phyloP scores from a whole-genome alignment of 768 basidiomycete species.

The Collybia sp. region DNA sequence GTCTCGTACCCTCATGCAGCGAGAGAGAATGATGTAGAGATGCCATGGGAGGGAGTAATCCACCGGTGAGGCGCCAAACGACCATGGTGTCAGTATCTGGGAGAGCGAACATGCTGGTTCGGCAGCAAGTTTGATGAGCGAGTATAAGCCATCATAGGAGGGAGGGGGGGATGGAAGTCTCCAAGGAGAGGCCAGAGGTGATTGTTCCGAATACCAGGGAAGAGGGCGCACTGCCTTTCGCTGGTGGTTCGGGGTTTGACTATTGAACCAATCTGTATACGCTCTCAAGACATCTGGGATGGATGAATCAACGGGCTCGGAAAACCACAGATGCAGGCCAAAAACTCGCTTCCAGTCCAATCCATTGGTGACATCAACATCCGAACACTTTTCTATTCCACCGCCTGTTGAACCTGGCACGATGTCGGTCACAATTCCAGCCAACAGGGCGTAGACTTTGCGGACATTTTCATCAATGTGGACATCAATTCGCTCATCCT shows the following conservation, averaged over 20 bases:
- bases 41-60: slow-evolving; percentile 92
- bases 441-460: slow-evolving; percentile 79
- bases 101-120: slow-evolving; percentile 69
- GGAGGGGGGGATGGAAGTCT: slow-evolving; percentile 37
- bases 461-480: slow-evolving; percentile 65
- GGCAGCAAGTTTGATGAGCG: slow-evolving; percentile 74
- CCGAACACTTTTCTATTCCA: slow-evolving; percentile 44
- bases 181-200: slow-evolving; percentile 22
- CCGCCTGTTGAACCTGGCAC: slow-evolving; percentile 50
- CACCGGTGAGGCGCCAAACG: slow-evolving; percentile 69
- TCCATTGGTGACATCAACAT: slow-evolving; percentile 60
- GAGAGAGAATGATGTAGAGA: slow-evolving; percentile 81
- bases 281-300: slow-evolving; percentile 63
- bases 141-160: slow-evolving; percentile 71
- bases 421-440: slow-evolving; percentile 61
- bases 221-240: slow-evolving; percentile 45
- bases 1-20: slow-evolving; percentile 79
- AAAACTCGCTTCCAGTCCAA: slow-evolving; percentile 95
- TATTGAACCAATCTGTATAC: slow-evolving; percentile 44
- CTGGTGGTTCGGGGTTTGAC: slow-evolving; percentile 22
- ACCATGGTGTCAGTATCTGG: slow-evolving; percentile 64
- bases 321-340: slow-evolving; percentile 89
- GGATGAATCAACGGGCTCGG: slow-evolving; percentile 62
- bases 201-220: slow-evolving; percentile 45
- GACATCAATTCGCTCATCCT: slow-evolving; percentile 65